Evolutionary conservation across 257 asterid genomes (phyloP).

Genomic region (Primulina tabacum): DNA sequence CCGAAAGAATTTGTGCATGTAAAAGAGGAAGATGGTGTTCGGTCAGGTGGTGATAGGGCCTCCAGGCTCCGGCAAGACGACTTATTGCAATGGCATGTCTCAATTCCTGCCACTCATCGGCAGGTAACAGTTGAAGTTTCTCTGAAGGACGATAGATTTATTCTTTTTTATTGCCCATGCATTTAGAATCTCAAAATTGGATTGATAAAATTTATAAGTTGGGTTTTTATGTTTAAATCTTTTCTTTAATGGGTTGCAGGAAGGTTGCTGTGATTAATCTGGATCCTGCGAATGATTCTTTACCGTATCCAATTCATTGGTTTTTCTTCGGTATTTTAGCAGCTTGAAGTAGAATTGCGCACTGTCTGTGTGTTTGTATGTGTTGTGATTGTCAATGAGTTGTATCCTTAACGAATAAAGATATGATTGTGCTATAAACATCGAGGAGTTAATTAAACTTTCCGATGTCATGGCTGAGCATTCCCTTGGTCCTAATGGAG

Average conservation of each 20-base stretch:
- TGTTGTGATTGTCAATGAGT: slow-evolving; percentile 16
- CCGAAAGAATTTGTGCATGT: background rate
- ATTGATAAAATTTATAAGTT: background rate
- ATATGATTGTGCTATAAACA: slow-evolving; percentile 86
- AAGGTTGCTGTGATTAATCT: slow-evolving; percentile 88
- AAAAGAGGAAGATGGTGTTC: slow-evolving; percentile 58
- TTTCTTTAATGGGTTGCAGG: slow-evolving; percentile 47
- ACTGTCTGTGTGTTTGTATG: background rate
- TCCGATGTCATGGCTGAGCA: slow-evolving; percentile 91
- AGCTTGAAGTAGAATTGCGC: background rate
- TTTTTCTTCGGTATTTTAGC: slow-evolving; percentile 4
- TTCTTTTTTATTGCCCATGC: background rate
- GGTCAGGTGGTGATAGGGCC: slow-evolving; percentile 99
- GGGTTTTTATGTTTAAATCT: background rate
- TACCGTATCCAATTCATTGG: slow-evolving; percentile 73
- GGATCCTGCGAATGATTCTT: slow-evolving; percentile 95
- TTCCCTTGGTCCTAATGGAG: slow-evolving; percentile 97
- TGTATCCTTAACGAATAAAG: slow-evolving; percentile 55
- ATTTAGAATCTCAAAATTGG: background rate
- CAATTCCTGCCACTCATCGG: slow-evolving; percentile 90
- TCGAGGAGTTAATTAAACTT: slow-evolving; percentile 88
- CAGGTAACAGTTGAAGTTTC: slow-evolving; percentile 41
- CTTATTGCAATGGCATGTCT: slow-evolving; percentile 98
- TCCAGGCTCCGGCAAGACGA: slow-evolving; percentile 98
- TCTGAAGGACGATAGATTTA: background rate